Conservation (phyloP, 2,329 filamentous ascomycete genomes). For the Penicillium sp. region DNA sequence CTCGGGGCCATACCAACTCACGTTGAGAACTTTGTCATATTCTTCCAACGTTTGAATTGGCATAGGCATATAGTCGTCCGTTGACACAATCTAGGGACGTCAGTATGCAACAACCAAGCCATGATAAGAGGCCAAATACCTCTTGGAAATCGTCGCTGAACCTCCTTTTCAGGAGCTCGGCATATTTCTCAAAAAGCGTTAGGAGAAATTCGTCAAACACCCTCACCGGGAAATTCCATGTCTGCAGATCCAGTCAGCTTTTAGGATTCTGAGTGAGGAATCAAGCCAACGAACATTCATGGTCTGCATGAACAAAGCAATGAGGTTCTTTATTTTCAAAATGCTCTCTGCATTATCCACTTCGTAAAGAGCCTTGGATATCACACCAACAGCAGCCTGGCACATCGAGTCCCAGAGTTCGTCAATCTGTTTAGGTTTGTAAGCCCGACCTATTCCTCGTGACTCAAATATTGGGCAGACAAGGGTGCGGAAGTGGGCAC, state of each 20-base stretch:
- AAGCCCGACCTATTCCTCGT: slow-evolving; percentile 8
- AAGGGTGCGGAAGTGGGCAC: slow-evolving; percentile 25
- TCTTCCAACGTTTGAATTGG: slow-evolving; percentile 85
- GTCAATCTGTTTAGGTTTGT: slow-evolving; percentile 63
- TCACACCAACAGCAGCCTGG: slow-evolving; percentile 76
- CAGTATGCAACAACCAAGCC: slow-evolving; percentile 2
- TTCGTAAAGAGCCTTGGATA: slow-evolving; percentile 71
- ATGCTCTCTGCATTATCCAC: slow-evolving; percentile 87
- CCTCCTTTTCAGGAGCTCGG: slow-evolving; percentile 79
- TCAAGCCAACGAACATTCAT: slow-evolving; percentile 69
- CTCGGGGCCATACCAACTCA: slow-evolving; percentile 92
- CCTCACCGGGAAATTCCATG: slow-evolving; percentile 83
- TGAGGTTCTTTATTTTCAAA: slow-evolving; percentile 89
- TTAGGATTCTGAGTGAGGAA: not conserved
- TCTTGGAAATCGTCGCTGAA: slow-evolving; percentile 97
- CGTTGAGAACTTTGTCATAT: slow-evolving; percentile 91
- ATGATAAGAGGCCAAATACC: slow-evolving; percentile 44
- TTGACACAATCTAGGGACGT: slow-evolving; percentile 61
- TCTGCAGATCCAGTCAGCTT: slow-evolving; percentile 48
- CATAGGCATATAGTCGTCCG: slow-evolving; percentile 99
- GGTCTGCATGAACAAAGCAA: slow-evolving; percentile 93
- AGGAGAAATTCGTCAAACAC: slow-evolving; percentile 80
- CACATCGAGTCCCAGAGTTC: slow-evolving; percentile 99
- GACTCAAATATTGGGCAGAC: not conserved
- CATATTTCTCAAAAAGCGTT: slow-evolving; percentile 90